Percentiles rank a stretch among this genome's conserved stretches.
Conservation (phyloP, 2,329 filamentous ascomycete genomes). For the Apiospora phragmitis region DNA sequence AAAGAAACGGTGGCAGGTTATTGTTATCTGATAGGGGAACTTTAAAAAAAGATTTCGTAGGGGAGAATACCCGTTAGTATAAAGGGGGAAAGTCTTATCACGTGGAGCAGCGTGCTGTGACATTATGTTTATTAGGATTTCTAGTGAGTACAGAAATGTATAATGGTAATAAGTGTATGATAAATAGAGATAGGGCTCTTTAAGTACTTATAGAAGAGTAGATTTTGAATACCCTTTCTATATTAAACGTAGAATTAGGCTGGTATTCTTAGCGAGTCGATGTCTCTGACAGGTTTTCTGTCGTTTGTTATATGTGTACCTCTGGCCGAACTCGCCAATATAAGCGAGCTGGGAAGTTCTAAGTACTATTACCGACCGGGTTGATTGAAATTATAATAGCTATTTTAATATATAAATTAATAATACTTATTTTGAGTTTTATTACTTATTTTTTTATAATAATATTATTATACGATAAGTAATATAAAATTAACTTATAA, state of each 20-base stretch:
- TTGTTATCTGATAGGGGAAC: background rate
- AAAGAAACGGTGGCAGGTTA: background rate
- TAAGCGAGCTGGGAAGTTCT: background rate
- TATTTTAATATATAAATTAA: too few species aligned
- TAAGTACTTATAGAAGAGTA: background rate
- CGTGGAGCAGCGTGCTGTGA: background rate
- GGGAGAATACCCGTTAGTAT: background rate
- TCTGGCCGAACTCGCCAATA: background rate
- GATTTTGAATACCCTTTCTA: background rate
- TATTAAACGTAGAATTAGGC: background rate
- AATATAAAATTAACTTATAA: too few species aligned
- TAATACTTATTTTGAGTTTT: too few species aligned
- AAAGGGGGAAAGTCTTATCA: background rate
- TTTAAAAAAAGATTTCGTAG: background rate
- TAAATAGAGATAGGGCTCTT: background rate
- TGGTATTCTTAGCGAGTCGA: background rate
- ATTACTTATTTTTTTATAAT: too few species aligned
- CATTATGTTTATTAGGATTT: background rate
- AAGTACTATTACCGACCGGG: conserved; percentile 18
- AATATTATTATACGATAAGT: too few species aligned
- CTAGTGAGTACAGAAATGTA: background rate
- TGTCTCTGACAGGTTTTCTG: background rate
- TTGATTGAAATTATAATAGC: conserved; percentile 22
- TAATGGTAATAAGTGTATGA: background rate
- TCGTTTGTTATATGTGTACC: background rate